Base-by-base conservation (phyloP, 495 filamentous ascomycete species). In the Penicillium daleae region DNA sequence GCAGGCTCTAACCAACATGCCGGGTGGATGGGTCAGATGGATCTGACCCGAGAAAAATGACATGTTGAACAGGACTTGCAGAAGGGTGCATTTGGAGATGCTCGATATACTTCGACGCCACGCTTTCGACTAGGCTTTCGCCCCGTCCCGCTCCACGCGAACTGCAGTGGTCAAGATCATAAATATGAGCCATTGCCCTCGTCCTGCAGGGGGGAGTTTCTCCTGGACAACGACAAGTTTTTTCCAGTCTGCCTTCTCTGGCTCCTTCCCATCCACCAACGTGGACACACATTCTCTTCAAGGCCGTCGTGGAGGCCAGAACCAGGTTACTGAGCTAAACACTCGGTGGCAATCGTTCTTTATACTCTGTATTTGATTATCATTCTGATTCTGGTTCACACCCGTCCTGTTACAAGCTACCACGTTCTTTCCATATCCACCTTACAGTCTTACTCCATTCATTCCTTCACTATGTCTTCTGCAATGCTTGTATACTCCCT, bases 11-110 rank as follows among this genome's bases (percentile, higher is more conserved):
- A 69, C 63, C 61, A 52, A 26, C 40, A 57, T 62, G 32, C 48
- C 46, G 65, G 68, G 53, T 64, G 61, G 68, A 73, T 66, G 57
- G 60, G 58, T 73, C 68, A 72, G 57, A 67, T 64, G 39, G 55
- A 62, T 62, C 51, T 57, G 3, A 7, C n/a, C 15, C 6, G 13
- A 26, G 15, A 59, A 59, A 59, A 51, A 27, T 59, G 57, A 59
- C n/a, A 52, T 24, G 54, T 54, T 53, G 35, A 46, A 32, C 56
- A 24, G 27, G 27, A 59, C 39, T 32, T 60, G 51, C 51, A 54
- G 29, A 22, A 33, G n/a, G 22, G 7, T 62, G 60, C 64, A 56
- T 15, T 5, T 55, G 53, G 6, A 54, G 22, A 54, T 54, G 56
- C 35, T 59, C 55, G 65, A 68, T 68, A 58, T 49, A 65, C 61